Evolutionary conservation across 352 stramenopile genomes (phyloP).

Genomic region (Phytophthora tentaculata): DNA sequence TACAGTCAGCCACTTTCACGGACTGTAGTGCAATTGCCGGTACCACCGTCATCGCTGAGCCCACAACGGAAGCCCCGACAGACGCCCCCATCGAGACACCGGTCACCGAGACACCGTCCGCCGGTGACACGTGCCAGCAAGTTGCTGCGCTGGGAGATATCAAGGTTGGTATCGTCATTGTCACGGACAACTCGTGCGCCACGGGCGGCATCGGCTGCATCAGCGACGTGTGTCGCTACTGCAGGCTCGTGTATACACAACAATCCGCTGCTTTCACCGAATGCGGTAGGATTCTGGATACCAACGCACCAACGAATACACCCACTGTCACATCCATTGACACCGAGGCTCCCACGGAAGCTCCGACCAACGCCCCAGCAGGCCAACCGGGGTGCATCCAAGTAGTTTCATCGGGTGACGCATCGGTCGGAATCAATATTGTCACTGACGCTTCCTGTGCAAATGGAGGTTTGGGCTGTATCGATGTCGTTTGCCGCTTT

Average conservation of each 20-base stretch:
- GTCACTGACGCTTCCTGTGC: conserved; percentile 37
- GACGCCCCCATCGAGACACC: conserved; percentile 4
- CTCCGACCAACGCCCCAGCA: conserved; percentile 2
- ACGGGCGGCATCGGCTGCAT: conserved; percentile 43
- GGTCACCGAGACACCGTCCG: conserved; percentile 3
- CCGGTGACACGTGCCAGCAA: conserved; percentile 13
- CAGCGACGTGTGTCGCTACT: conserved; percentile 39
- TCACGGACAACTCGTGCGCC: conserved; percentile 32
- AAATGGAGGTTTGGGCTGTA: conserved; percentile 40
- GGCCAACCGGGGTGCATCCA: conserved; percentile 15
- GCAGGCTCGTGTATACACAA: conserved; percentile 30
- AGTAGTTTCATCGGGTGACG: conserved; percentile 33
- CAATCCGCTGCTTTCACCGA: conserved; percentile 35
- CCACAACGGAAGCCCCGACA: background rate
- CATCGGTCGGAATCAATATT: conserved; percentile 33
- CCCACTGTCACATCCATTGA: background rate
- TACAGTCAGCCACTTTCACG: conserved; percentile 36
- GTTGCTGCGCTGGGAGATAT: conserved; percentile 20
- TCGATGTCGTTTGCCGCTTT: conserved; percentile 45
- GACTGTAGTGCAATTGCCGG: conserved; percentile 23
- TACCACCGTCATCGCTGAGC: background rate
- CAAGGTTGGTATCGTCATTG: conserved; percentile 39
- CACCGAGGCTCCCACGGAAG: conserved; percentile 7
- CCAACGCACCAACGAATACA: background rate
- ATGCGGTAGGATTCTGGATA: conserved; percentile 21